Evolutionary conservation across 805 yeast species (phyloP).

Genomic region (Candida easanensis): DNA sequence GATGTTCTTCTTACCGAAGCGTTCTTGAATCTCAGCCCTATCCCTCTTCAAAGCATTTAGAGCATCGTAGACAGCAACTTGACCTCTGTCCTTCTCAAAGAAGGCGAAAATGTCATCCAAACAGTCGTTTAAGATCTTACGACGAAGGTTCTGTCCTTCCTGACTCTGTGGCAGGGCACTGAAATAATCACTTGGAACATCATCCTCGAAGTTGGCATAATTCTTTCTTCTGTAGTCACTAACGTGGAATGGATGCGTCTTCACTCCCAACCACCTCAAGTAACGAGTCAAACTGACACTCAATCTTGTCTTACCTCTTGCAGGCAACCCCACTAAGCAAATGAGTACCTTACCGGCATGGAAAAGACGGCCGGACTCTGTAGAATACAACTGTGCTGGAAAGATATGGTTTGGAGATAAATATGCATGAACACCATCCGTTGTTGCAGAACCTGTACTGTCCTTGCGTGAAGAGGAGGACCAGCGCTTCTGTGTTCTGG

Average conservation of each 20-base stretch:
- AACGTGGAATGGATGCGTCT: conserved; percentile 85
- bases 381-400: conserved; percentile 91
- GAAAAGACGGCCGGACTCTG: conserved; percentile 87
- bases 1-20: conserved; percentile 55
- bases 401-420: conserved; percentile 64
- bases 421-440: conserved; percentile 67
- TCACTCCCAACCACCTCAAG: conserved; percentile 94
- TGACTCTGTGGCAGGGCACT: conserved; percentile 48
- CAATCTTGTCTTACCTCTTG: conserved; percentile 91
- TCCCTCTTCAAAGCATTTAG: conserved; percentile 77
- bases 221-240: conserved; percentile 80
- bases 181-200: conserved; percentile 68
- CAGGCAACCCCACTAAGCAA: conserved; percentile 89
- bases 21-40: conserved; percentile 54
- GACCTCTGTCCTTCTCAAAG: conserved; percentile 78
- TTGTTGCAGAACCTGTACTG: conserved; percentile 15
- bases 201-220: conserved; percentile 33
- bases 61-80: conserved; percentile 95
- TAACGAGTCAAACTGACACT: conserved; percentile 91
- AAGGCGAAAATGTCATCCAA: conserved; percentile 66
- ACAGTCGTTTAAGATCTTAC: conserved; percentile 59
- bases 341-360: conserved; percentile 95
- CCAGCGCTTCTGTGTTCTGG: conserved; percentile 55
- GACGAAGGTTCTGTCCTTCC: conserved; percentile 52
- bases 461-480: conserved; percentile 22